Evolutionary conservation across 805 yeast genomes (phyloP), one percentile per base, ranked within the genome.

Genomic region (Suhomyces tanzawaensis): DNA sequence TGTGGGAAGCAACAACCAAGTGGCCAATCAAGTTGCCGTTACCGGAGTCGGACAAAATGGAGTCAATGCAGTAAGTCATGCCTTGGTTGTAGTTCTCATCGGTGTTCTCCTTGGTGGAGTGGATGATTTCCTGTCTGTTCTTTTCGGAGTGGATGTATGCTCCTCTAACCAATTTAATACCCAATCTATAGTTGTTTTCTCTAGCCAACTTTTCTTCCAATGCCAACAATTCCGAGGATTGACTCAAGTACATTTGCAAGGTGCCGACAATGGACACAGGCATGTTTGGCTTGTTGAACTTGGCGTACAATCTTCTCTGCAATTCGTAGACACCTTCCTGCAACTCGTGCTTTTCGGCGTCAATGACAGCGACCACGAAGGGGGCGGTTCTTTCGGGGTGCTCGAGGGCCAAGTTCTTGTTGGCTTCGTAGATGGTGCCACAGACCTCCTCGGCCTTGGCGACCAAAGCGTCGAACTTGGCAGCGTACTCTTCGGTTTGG

Each of bases 61-160:
- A 74, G 31, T 77, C 76, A 32, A 88, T 74, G 39, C 85, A 74
- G 42, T 69, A 60, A 11, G 75, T 58, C 50, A 86, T 77, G 27
- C 95, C 95, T 12, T 69, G 60, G 64, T 91, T 79, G 64, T 82
- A 90, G 57, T 81, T 79, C 7, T 47, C 50, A 57, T 90, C 98
- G n/a, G 97, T 86, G 44, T 77, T 90, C 36, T 66, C 71, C 64
- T 91, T 90, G 21, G 88, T 76, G 45, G 72, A 68, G 65, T 82
- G 91, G 44, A 90, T 87, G 14, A 86, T 82, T 4, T 62, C 48
- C 36, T 55, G 47, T 55, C 97, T 74, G 46, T 82, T 72, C 24
- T 84, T 76, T 66, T 90, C 98, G 4, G 95, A 79, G 58, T 90
- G 96, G 44, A 90, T 79, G 68, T 90, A 90, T 12, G 98, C 98